Base-by-base conservation (phyloP, 345 rosid genomes). In the Hibiscus tridactylites region DNA sequence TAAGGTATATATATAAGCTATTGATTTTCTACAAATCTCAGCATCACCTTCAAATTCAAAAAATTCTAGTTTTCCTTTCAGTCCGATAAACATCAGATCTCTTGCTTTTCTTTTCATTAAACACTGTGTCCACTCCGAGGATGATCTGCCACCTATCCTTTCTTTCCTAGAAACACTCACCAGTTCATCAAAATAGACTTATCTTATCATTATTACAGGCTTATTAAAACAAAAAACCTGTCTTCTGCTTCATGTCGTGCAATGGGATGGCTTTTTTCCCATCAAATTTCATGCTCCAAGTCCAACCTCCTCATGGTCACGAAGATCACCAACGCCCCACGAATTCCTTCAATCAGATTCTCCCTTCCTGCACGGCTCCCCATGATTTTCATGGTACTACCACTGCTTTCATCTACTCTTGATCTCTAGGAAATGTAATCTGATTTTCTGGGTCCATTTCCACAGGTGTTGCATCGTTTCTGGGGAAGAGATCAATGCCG, bases 261-360 rank as follows among this genome's bases (percentile, higher is more conserved):
- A 85, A 90, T 81, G 97, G 87, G 81, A 90, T 95, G 97, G 87
- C 92, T 66, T 95, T 92, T 79, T 90, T 90, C 78, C 90, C 89
- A 39, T 65, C 93, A 82, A 91, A 88, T 84, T 90, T 92, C 90
- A 84, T 95, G 88, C 86, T 90, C 57, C 98, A 88, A 78, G 78
- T 78, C 44, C 79, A 88, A 77, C 90, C 88, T 56, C 90, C 88
- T 56, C 29, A 56, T 21, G 61, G 21, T 56, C 61, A 85, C 49
- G 88, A 80, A 61, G 86, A 46, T 65, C 70, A 83, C 76, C 96
- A 87, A 44, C 82, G 83, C 35, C 76, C 90, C 21, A 37, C 84
- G 52, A 54, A 54, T 19, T 76, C 93, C 66, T 87, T 88, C 65
- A 82, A 79, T 78, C 96, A 90, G 72, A 73, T 88, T 78, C 84